Base-by-base conservation (phyloP, 1,284 basidiomycete genomes). In the Calocybe gambosa region DNA sequence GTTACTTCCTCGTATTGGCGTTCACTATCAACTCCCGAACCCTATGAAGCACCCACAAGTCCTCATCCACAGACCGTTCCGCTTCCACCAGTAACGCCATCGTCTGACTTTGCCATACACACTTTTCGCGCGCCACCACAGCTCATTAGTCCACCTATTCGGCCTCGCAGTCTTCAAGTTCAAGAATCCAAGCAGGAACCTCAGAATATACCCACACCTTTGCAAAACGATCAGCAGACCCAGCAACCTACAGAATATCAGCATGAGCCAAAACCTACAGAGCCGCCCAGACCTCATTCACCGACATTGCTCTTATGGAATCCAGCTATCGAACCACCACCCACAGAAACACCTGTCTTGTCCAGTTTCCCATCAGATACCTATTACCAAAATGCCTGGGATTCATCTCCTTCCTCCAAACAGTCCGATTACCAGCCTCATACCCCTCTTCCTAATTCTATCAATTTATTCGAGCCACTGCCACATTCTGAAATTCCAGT, bases 301-400 rank as follows among this genome's bases (percentile, higher is more conserved):
- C 80, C 80, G 31, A 81, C 83, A 0, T 72, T 82, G 60, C 55
- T 84, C 34, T 55, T 71, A 18, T 85, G 84, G 82, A 82, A 85
- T 59, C 75, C 83, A 29, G 80, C 80, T 18, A 47, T 82, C 29
- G 82, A 86, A 55, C 84, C 83, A 3, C 85, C 85, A n/a, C 83
- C 84, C n/a, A 80, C 69, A 35, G 68, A 62, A 33, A 63, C 69
- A 20, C 81, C 79, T 13, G 57, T 73, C 25, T 55, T 67, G 1
- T 74, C 73, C 49, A 66, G 72, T n/a, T 82, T 86, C 56, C 81
- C 82, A 20, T 54, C 68, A 9, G 74, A 83, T 51, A 82, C 82
- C 0, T 87, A 87, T 61, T 89, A 83, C 58, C 74, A 79, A 23
- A 87, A 88, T 58, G 69, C 75, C 26, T 89, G 86, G 87, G 84